Evolutionary conservation across 1,284 basidiomycete genomes (phyloP).

Genomic region (Austroboletus novae-zelandiae): DNA sequence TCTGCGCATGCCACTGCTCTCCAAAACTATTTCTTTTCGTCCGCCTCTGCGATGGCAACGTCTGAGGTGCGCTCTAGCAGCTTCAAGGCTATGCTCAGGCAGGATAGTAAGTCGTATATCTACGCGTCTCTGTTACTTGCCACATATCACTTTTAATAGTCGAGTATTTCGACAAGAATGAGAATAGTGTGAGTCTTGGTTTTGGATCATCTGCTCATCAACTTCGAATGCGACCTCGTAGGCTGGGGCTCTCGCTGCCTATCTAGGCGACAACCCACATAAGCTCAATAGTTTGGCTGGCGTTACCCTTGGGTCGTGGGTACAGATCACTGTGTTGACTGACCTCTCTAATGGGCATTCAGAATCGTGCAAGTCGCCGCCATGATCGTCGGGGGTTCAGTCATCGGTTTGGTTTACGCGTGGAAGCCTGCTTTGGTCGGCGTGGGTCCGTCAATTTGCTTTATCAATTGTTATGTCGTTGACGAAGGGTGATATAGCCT

Average conservation of each 20-base stretch:
- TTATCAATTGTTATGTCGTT: constrained; percentile 6
- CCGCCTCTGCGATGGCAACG: constrained; percentile 67
- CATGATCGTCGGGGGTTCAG: constrained; percentile 73
- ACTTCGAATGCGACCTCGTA: constrained; percentile 37
- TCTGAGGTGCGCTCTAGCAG: constrained; percentile 63
- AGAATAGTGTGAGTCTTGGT: constrained; percentile 58
- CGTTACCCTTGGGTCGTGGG: constrained; percentile 77
- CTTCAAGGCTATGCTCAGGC: constrained; percentile 78
- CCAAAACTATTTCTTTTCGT: constrained; percentile 71
- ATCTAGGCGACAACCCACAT: constrained; percentile 86
- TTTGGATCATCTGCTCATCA: not conserved
- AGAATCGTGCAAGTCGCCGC: constrained; percentile 80
- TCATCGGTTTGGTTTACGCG: constrained; percentile 78
- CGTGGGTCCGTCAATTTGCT: constrained; percentile 47
- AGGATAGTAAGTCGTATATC: constrained; percentile 68
- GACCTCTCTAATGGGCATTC: not conserved
- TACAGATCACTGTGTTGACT: constrained; percentile 33
- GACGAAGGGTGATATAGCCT: constrained; percentile 50
- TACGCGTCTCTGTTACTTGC: constrained; percentile 39
- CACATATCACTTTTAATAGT: constrained; percentile 46
- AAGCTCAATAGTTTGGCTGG: constrained; percentile 92
- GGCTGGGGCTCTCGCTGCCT: constrained; percentile 82
- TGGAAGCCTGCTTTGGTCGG: constrained; percentile 81
- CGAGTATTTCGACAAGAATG: constrained; percentile 85
- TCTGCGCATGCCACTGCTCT: constrained; percentile 59